Percentiles rank a stretch among this genome's conserved stretches.
phyloP scores from a whole-genome alignment of 1,284 basidiomycete genomes.

The Mrakiaceae sp. region DNA sequence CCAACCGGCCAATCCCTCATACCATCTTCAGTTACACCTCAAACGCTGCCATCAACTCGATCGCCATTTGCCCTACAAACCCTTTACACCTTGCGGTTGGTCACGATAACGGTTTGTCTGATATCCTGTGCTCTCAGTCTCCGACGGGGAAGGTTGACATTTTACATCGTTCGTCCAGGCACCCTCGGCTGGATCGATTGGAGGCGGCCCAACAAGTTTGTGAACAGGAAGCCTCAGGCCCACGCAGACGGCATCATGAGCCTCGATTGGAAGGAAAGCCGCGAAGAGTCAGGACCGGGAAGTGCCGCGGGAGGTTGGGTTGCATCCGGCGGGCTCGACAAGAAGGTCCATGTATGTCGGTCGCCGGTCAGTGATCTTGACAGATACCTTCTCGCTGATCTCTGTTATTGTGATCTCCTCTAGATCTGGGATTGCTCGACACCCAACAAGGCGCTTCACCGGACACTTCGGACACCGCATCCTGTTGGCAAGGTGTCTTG shows the following conservation, averaged over 20 bases:
- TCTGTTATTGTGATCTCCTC: conserved; percentile 8
- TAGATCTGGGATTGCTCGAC: conserved; percentile 36
- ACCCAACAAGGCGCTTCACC: conserved; percentile 51
- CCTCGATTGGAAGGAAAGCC: conserved; percentile 53
- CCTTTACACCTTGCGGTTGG: conserved; percentile 62
- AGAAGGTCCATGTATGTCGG: conserved; percentile 56
- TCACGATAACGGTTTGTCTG: conserved; percentile 46
- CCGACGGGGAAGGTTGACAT: no score
- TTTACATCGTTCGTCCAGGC: conserved; percentile 33
- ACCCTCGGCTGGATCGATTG: conserved; percentile 58
- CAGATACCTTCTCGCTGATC: conserved; percentile 12
- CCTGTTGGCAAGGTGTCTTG: conserved; percentile 63
- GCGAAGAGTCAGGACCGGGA: conserved; percentile 20
- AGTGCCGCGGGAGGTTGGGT: conserved; percentile 57
- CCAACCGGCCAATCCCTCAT: background rate
- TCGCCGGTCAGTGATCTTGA: background rate
- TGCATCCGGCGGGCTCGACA: conserved; percentile 67
- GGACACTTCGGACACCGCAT: conserved; percentile 57
- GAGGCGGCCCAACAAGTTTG: conserved; percentile 51
- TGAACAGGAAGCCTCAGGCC: conserved; percentile 58
- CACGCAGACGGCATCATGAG: conserved; percentile 61
- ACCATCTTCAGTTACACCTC: conserved; percentile 1
- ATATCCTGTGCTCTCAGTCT: no score
- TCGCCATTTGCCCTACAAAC: conserved; percentile 58
- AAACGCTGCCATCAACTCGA: conserved; percentile 29